Conservation (phyloP, 495 filamentous ascomycete species). For the Trichoderma erinaceum region DNA sequence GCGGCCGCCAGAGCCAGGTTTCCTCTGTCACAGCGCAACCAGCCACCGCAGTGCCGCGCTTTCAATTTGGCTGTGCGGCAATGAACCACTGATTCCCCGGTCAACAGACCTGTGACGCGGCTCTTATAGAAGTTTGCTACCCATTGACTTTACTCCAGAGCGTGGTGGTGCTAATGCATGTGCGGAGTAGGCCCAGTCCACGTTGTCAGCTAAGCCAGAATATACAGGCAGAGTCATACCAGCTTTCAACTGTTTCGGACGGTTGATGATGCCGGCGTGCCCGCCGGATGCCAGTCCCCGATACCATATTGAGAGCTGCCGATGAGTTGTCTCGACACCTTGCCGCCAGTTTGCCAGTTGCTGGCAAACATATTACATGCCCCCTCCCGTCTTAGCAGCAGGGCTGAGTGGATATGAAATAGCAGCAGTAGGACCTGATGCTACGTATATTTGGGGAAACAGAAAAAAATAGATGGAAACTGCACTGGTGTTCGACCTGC, state of each 20-base stretch:
- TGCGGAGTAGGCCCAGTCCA: slow-evolving; percentile 9
- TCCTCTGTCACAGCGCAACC: neutral
- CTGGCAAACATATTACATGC: neutral
- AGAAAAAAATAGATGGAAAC: neutral
- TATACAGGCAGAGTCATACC: slow-evolving; percentile 1
- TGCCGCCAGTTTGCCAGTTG: slow-evolving; percentile 6
- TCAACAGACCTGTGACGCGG: slow-evolving; percentile 10
- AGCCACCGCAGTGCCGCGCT: neutral
- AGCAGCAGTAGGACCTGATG: neutral
- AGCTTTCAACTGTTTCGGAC: neutral
- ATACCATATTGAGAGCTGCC: neutral
- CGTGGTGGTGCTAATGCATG: slow-evolving; percentile 4
- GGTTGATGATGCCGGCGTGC: neutral
- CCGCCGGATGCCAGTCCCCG: slow-evolving; percentile 1
- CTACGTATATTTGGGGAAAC: neutral
- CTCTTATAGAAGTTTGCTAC: slow-evolving; percentile 7
- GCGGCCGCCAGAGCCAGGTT: neutral
- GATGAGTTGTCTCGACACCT: slow-evolving; percentile 12
- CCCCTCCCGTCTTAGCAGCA: neutral
- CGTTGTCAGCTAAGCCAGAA: neutral
- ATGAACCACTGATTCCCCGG: slow-evolving; percentile 9
- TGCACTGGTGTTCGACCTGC: neutral
- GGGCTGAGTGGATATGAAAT: slow-evolving; percentile 6
- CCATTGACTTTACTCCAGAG: neutral
- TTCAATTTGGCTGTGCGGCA: neutral